Evolutionary conservation across 768 basidiomycete species (phyloP).

Genomic region (Trametes cingulata): DNA sequence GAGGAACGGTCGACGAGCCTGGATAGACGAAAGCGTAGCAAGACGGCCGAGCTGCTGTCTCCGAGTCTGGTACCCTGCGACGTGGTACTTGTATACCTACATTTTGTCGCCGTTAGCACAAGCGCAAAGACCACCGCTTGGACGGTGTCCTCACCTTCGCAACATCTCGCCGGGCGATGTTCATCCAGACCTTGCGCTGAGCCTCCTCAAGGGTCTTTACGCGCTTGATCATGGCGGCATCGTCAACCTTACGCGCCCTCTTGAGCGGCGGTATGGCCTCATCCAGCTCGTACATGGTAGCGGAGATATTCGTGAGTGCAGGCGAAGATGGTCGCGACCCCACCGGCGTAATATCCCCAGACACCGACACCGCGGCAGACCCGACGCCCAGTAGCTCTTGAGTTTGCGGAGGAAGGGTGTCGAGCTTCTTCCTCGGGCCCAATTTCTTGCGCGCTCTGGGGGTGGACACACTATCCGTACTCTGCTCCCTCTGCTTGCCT

Average conservation of each 20-base stretch:
- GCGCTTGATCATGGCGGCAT: slow-evolving; percentile 68
- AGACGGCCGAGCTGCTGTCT: slow-evolving; percentile 75
- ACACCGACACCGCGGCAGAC: slow-evolving; percentile 54
- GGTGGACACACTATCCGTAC: slow-evolving; percentile 59
- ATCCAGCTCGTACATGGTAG: slow-evolving; percentile 71
- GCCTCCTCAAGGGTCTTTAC: slow-evolving; percentile 78
- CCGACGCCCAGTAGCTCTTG: slow-evolving; percentile 48
- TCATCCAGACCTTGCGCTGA: slow-evolving; percentile 88
- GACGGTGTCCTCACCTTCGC: slow-evolving; percentile 57
- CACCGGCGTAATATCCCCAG: slow-evolving; percentile 71
- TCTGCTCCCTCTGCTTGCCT: slow-evolving; percentile 54
- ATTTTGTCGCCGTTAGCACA: background rate
- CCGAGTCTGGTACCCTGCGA: slow-evolving; percentile 63
- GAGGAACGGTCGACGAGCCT: slow-evolving; percentile 74
- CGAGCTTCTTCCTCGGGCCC: slow-evolving; percentile 57
- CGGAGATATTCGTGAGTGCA: slow-evolving; percentile 49
- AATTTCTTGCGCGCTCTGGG: slow-evolving; percentile 60
- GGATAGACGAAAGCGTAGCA: slow-evolving; percentile 70
- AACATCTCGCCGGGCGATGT: slow-evolving; percentile 82
- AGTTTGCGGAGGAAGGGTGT: slow-evolving; percentile 51
- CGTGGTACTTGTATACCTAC: slow-evolving; percentile 81
- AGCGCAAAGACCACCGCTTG: background rate
- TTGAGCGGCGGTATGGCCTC: slow-evolving; percentile 70
- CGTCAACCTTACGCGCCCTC: slow-evolving; percentile 78
- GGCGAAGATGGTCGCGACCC: slow-evolving; percentile 75